phyloP scores from a whole-genome alignment of 2,329 filamentous ascomycete species.

The Ceratocystis ficicola region DNA sequence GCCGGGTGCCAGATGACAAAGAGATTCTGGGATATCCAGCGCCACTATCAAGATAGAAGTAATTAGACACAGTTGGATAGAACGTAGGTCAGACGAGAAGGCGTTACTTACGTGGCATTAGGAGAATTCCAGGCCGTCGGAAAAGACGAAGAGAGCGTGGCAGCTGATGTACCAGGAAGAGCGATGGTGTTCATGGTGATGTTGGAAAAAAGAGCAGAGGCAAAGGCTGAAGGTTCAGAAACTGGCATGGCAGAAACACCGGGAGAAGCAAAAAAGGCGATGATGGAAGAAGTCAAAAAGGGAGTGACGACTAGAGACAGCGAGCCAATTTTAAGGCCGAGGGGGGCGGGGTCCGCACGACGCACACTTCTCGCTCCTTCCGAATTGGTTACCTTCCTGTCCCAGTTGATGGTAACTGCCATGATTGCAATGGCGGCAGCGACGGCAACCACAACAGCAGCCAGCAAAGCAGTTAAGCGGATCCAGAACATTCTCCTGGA shows the following conservation, averaged over 20 bases:
- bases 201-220: constrained; percentile 2
- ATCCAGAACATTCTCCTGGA: constrained; percentile 17
- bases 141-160: constrained; percentile 5
- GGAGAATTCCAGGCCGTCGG: background rate
- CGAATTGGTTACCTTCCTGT: constrained; percentile 12
- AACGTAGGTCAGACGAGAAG: background rate
- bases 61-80: background rate
- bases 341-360: constrained; percentile 13
- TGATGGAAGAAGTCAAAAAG: constrained; percentile 11
- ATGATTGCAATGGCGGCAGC: constrained; percentile 13
- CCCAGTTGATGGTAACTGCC: constrained; percentile 10
- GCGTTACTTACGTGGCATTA: constrained; percentile 14
- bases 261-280: background rate
- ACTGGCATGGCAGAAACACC: background rate
- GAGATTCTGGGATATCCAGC: constrained; percentile 8
- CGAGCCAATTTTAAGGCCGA: constrained; percentile 5
- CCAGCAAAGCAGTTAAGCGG: constrained; percentile 9
- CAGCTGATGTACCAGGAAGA: constrained; percentile 16
- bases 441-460: constrained; percentile 16
- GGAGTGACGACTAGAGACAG: constrained; percentile 7
- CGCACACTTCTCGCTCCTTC: constrained; percentile 8
- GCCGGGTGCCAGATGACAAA: background rate
- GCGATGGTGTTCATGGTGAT: constrained; percentile 18
- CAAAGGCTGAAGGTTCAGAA: background rate
- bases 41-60: background rate